These are phyloP conservation scores for Flaveria sonorensis DNA, from an alignment of 129 eudicot species.

Conservation along the genomic window DNA sequence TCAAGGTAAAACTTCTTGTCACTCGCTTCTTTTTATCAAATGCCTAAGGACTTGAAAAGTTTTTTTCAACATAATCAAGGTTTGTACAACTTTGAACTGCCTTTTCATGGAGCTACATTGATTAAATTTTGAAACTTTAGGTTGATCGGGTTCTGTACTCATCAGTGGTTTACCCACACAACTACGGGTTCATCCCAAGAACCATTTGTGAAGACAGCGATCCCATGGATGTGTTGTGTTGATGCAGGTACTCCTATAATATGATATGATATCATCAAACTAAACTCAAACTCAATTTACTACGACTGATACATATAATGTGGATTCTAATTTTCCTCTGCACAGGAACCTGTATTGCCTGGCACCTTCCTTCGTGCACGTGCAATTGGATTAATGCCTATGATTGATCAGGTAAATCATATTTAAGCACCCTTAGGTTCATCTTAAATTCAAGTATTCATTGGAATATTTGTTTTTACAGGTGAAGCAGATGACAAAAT, in stretches of 20 bases:
- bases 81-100: no score
- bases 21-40: conserved; percentile 7
- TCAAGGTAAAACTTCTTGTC: conserved; percentile 58
- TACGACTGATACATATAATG: no score
- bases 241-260: conserved; percentile 70
- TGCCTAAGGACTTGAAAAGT: no score
- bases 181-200: conserved; percentile 92
- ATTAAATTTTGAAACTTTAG: conserved; percentile 43
- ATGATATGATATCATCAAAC: neutral
- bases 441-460: neutral
- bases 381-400: conserved; percentile 96
- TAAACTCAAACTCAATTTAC: no score
- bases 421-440: neutral
- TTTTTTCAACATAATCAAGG: no score
- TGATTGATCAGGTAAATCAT: conserved; percentile 81
- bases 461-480: conserved; percentile 26
- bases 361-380: conserved; percentile 92
- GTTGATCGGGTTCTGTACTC: conserved; percentile 96
- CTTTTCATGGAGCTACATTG: no score
- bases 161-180: conserved; percentile 96
- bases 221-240: conserved; percentile 95
- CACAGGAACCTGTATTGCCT: conserved; percentile 89
- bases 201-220: conserved; percentile 91
- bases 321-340: neutral
- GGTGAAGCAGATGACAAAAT: conserved; percentile 97